Evolutionary conservation across 768 basidiomycete genomes (phyloP).

Genomic region (Boletus rubescentipes): DNA sequence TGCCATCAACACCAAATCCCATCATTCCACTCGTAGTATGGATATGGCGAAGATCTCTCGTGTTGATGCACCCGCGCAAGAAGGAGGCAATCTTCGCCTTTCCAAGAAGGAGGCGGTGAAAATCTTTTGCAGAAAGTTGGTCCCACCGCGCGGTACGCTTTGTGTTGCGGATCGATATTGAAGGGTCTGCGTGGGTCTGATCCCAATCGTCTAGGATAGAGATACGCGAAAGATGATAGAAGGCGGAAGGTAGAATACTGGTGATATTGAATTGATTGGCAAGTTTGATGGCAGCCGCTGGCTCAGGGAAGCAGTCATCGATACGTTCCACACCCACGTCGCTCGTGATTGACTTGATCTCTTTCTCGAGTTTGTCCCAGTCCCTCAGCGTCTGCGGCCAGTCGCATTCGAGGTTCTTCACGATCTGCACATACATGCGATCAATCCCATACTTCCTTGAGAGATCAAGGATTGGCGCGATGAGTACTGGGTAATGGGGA

Average conservation of each 20-base stretch:
- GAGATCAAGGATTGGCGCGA: conserved; percentile 9
- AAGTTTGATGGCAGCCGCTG: conserved; percentile 38
- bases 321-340: neutral
- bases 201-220: conserved; percentile 21
- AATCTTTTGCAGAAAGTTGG: conserved; percentile 18
- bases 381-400: conserved; percentile 13
- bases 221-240: conserved; percentile 44
- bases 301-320: conserved; percentile 19
- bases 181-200: neutral
- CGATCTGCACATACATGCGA: conserved; percentile 5
- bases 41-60: neutral
- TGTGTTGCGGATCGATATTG: neutral
- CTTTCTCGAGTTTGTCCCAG: conserved; percentile 12
- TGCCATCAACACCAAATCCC: too few relatives aligned
- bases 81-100: neutral
- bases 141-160: conserved; percentile 27
- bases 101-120: conserved; percentile 15
- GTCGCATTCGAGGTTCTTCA: conserved; percentile 2
- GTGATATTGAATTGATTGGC: conserved; percentile 41
- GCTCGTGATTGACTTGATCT: neutral
- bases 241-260: conserved; percentile 46
- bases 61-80: neutral
- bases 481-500: neutral
- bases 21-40: too few relatives aligned
- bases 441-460: conserved; percentile 13